Evolutionary conservation across 805 yeast species (phyloP).

Genomic region (Wickerhamiella occidentalis): DNA sequence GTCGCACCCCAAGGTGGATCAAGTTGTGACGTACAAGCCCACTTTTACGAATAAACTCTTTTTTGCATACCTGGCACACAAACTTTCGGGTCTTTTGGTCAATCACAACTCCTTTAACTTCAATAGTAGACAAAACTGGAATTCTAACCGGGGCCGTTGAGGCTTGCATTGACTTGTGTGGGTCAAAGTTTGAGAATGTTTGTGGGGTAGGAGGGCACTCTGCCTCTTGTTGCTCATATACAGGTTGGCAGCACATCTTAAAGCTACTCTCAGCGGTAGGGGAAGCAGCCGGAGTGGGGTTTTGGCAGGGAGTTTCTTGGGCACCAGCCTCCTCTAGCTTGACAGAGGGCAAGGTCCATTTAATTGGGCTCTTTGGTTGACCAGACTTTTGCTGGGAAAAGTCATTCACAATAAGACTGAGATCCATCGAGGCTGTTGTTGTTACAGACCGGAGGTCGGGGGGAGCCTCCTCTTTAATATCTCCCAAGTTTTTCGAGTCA

Average conservation of each 20-base stretch:
- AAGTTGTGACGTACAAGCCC: constrained; percentile 72
- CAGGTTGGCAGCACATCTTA: neutral
- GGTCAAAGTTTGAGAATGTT: neutral
- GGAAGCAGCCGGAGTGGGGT: constrained; percentile 8
- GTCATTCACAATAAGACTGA: neutral
- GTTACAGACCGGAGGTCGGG: neutral
- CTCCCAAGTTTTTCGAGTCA: neutral
- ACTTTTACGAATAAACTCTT: constrained; percentile 60
- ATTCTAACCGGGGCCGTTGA: constrained; percentile 2
- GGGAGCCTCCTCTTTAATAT: neutral
- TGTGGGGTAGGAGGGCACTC: constrained; percentile 1
- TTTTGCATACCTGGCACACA: constrained; percentile 39
- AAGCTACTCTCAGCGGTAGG: constrained; percentile 4
- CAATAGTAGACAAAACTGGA: constrained; percentile 11
- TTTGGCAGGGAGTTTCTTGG: neutral
- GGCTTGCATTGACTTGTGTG: neutral
- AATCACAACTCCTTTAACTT: constrained; percentile 9
- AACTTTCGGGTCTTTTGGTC: constrained; percentile 21
- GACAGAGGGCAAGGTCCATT: neutral
- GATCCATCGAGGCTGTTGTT: neutral
- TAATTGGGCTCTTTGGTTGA: neutral
- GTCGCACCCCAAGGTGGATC: constrained; percentile 40
- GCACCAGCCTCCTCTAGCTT: neutral
- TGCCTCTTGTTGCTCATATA: neutral
- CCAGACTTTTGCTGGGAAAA: neutral